Evolutionary conservation across 78 protist genomes (phyloP).

Genomic region (Corallochytrium limacisporum): DNA sequence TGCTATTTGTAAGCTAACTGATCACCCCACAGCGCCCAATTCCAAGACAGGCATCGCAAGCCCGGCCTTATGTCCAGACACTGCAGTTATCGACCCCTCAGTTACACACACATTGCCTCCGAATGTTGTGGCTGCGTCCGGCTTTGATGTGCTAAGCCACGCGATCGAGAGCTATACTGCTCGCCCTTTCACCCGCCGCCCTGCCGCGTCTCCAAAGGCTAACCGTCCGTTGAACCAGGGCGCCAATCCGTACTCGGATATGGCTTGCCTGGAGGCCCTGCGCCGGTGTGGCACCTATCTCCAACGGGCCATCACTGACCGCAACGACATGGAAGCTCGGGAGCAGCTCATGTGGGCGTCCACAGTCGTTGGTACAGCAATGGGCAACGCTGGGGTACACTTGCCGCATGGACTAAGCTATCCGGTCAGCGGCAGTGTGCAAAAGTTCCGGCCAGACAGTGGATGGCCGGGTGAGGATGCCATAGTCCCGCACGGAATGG

Average conservation of each 20-base stretch:
- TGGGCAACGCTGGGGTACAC: conserved; percentile 31
- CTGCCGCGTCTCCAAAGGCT: background rate
- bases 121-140: background rate
- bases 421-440: too few species aligned
- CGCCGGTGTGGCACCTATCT: background rate
- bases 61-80: background rate
- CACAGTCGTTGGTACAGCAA: conserved; percentile 14
- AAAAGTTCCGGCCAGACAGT: too few species aligned
- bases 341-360: conserved; percentile 12
- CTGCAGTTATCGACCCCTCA: conserved; percentile 11
- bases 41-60: conserved; percentile 24
- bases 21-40: background rate
- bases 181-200: background rate
- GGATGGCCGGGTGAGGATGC: too few species aligned
- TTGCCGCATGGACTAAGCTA: conserved; percentile 11
- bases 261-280: background rate
- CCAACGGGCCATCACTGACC: background rate
- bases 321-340: conserved; percentile 13
- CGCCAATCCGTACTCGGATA: conserved; percentile 18
- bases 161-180: conserved; percentile 22
- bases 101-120: background rate
- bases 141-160: conserved; percentile 24
- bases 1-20: background rate
- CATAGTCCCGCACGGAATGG: conserved; percentile 14
- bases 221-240: conserved; percentile 17